These are phyloP conservation scores for Volvox reticuliferus DNA, from an alignment of 139 green algal genomes.

Conservation along the genomic window DNA sequence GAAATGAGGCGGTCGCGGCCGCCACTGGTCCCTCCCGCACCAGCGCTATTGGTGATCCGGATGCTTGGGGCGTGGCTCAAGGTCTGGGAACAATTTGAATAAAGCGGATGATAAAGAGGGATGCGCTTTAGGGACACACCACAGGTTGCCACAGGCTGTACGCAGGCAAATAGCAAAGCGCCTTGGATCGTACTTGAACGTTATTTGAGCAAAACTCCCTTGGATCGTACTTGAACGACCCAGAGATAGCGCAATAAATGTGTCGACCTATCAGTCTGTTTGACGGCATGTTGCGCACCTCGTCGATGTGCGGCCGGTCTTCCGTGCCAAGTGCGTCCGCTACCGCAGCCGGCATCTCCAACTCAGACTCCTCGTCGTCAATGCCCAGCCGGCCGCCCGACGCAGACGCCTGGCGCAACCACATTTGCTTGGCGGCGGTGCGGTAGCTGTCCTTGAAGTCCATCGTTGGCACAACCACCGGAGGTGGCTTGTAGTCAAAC, in stretches of 20 bases:
- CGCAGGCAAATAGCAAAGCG: too few species aligned
- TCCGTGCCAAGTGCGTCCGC: constrained; percentile 1
- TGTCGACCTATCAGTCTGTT: too few species aligned
- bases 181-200: too few species aligned
- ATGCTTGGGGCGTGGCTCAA: constrained; percentile 36
- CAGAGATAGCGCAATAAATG: too few species aligned
- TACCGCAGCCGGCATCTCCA: constrained; percentile 39
- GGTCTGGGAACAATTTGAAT: neutral
- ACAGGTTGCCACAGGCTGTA: too few species aligned
- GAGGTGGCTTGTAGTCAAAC: constrained; percentile 42
- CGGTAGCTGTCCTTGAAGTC: constrained; percentile 49
- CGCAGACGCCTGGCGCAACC: constrained; percentile 9
- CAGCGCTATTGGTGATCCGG: constrained; percentile 13
- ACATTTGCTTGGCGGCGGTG: constrained; percentile 49
- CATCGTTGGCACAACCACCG: constrained; percentile 27
- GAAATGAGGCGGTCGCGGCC: constrained; percentile 38
- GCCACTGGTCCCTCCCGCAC: neutral
- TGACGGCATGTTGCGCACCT: constrained; percentile 10
- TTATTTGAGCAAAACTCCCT: too few species aligned
- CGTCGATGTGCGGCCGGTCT: constrained; percentile 44
- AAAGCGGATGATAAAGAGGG: too few species aligned
- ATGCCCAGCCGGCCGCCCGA: neutral
- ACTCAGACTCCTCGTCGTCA: constrained; percentile 21
- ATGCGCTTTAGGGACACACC: too few species aligned
- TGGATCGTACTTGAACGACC: too few species aligned